phyloP scores from a whole-genome alignment of 805 yeast species.

The Clavispora fructus region DNA sequence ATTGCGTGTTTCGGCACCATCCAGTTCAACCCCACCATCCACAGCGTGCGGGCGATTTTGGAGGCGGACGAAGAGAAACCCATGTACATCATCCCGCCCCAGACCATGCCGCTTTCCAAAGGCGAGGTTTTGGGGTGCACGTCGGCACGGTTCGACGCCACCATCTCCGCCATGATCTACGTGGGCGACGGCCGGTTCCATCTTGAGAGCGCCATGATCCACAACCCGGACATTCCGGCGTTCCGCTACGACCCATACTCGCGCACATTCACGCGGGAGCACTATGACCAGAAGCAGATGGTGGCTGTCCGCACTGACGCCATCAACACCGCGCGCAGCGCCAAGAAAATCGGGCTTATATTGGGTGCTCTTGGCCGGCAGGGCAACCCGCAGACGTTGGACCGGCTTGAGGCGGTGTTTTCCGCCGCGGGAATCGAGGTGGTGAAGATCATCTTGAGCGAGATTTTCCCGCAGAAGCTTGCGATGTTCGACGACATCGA shows the following conservation, averaged over 20 bases:
- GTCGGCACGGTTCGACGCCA: slow-evolving; percentile 68
- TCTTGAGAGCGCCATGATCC: slow-evolving; percentile 93
- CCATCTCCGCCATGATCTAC: slow-evolving; percentile 75
- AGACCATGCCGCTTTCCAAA: slow-evolving; percentile 83
- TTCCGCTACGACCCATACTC: slow-evolving; percentile 94
- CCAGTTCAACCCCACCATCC: slow-evolving; percentile 93
- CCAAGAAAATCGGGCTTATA: slow-evolving; percentile 73
- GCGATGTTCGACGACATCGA: slow-evolving; percentile 91
- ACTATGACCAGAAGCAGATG: slow-evolving; percentile 83
- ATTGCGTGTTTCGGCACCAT: slow-evolving; percentile 92
- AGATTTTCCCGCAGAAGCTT: slow-evolving; percentile 87
- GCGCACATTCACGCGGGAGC: slow-evolving; percentile 82
- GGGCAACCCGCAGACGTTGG: slow-evolving; percentile 77
- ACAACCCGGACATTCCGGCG: slow-evolving; percentile 89
- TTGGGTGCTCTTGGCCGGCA: slow-evolving; percentile 95
- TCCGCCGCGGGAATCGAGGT: slow-evolving; percentile 54
- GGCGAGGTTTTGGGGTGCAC: slow-evolving; percentile 98
- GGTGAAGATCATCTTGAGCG: slow-evolving; percentile 80
- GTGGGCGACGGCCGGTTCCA: slow-evolving; percentile 97
- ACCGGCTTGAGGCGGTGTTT: slow-evolving; percentile 55
- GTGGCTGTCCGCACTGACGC: slow-evolving; percentile 71
- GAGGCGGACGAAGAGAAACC: slow-evolving; percentile 44
- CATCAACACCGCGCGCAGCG: slow-evolving; percentile 51
- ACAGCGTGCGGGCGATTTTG: slow-evolving; percentile 61
- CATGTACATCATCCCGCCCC: slow-evolving; percentile 76